Evolutionary conservation across 192 early-diverging fungal species (phyloP).

Genomic region (Entomortierella lignicola): DNA sequence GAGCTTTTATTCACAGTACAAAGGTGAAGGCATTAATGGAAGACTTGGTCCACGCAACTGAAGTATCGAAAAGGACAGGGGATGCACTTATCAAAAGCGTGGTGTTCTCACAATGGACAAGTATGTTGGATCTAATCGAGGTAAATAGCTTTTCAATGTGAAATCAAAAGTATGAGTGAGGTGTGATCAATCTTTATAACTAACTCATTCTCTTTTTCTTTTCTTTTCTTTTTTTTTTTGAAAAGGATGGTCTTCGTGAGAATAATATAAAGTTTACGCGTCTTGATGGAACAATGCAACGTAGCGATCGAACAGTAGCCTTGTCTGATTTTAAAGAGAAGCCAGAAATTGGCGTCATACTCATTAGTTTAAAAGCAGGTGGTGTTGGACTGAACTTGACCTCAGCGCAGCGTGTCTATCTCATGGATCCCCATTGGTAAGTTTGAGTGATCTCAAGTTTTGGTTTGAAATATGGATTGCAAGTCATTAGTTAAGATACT

Average conservation of each 20-base stretch:
- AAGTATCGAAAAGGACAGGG: slow-evolving; percentile 6
- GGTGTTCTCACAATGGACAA: slow-evolving; percentile 96
- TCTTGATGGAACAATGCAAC: slow-evolving; percentile 83
- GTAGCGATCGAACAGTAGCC: slow-evolving; percentile 66
- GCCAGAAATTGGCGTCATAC: slow-evolving; percentile 62
- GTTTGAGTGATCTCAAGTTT: not conserved
- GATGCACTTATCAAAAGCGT: slow-evolving; percentile 72
- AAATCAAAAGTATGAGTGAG: too few relatives aligned
- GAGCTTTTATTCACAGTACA: slow-evolving; percentile 54
- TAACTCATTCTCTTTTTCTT: not conserved
- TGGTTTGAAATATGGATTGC: too few relatives aligned
- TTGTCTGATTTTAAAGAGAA: slow-evolving; percentile 69
- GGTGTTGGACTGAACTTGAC: slow-evolving; percentile 86
- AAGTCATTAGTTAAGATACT: too few relatives aligned
- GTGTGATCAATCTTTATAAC: not conserved
- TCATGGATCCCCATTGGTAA: slow-evolving; percentile 70
- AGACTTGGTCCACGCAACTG: slow-evolving; percentile 50
- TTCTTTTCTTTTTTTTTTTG: not conserved
- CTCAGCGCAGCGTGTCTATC: slow-evolving; percentile 74
- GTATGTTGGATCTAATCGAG: slow-evolving; percentile 84
- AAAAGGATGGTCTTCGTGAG: slow-evolving; percentile 64
- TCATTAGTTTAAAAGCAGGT: slow-evolving; percentile 81
- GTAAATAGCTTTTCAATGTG: slow-evolving; percentile 21
- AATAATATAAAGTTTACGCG: slow-evolving; percentile 70
- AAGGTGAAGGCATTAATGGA: slow-evolving; percentile 63